Evolutionary conservation across 257 asterid genomes (phyloP).

Genomic region (Solanum infundibuliforme): DNA sequence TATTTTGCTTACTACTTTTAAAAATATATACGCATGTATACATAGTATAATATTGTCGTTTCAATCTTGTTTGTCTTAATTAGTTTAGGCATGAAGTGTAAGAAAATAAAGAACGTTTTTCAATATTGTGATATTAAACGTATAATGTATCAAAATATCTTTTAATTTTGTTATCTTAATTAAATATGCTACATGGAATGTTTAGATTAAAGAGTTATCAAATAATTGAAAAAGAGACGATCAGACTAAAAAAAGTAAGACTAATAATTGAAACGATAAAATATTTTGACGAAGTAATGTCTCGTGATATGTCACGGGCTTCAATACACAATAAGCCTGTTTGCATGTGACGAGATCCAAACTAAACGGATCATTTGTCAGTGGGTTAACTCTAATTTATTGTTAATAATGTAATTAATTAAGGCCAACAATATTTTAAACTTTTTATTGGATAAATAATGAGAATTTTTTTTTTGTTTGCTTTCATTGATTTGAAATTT

Average conservation of each 20-base stretch:
- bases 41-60: background rate
- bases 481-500: background rate
- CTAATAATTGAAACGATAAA: background rate
- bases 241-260: background rate
- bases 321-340: background rate
- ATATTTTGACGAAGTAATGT: too few species aligned
- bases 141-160: too few species aligned
- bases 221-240: background rate
- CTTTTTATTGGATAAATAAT: background rate
- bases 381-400: background rate
- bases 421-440: background rate
- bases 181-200: background rate
- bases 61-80: background rate
- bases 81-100: background rate
- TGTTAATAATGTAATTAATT: background rate
- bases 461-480: background rate
- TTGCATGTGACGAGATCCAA: background rate
- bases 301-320: background rate
- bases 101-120: background rate
- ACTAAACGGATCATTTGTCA: background rate
- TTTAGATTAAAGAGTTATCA: background rate
- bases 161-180: background rate
- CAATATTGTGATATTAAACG: background rate
- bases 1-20: background rate
- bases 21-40: background rate